Evolutionary conservation across 495 filamentous ascomycete genomes (phyloP).

Genomic region (Letharia lupina): DNA sequence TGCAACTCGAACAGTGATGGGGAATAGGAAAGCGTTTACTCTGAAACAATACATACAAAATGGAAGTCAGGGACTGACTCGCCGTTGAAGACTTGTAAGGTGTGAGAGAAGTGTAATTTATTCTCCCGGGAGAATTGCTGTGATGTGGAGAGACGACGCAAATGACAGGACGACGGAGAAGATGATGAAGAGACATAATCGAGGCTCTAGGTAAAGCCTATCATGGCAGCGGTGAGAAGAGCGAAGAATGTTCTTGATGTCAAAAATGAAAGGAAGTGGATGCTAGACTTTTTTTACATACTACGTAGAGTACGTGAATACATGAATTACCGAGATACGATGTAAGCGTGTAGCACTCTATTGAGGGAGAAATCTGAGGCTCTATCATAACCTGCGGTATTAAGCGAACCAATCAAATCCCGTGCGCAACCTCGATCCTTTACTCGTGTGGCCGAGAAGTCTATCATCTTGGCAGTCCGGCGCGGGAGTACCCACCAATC

Average conservation of each 20-base stretch:
- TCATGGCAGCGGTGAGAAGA: background rate
- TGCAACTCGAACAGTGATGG: background rate
- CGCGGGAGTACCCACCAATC: too few species aligned
- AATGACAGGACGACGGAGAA: conserved; percentile 21
- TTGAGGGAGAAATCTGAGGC: too few species aligned
- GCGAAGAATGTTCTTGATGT: background rate
- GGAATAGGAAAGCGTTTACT: background rate
- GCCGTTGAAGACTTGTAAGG: conserved; percentile 1
- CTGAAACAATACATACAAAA: background rate
- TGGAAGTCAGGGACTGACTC: conserved; percentile 56
- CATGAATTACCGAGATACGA: too few species aligned
- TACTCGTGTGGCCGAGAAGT: too few species aligned
- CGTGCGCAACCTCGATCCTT: too few species aligned
- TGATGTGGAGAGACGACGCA: conserved; percentile 28
- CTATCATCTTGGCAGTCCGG: too few species aligned
- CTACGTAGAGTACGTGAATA: background rate
- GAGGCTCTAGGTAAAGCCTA: background rate
- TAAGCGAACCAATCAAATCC: too few species aligned
- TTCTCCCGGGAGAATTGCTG: background rate
- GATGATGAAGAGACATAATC: conserved; percentile 11
- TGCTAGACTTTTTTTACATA: background rate
- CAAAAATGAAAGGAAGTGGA: background rate
- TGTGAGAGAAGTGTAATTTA: background rate
- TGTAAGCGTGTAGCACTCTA: too few species aligned
- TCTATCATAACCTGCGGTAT: too few species aligned